Base-by-base conservation (phyloP, 257 asterid species). In the Nicotiana undulata region DNA sequence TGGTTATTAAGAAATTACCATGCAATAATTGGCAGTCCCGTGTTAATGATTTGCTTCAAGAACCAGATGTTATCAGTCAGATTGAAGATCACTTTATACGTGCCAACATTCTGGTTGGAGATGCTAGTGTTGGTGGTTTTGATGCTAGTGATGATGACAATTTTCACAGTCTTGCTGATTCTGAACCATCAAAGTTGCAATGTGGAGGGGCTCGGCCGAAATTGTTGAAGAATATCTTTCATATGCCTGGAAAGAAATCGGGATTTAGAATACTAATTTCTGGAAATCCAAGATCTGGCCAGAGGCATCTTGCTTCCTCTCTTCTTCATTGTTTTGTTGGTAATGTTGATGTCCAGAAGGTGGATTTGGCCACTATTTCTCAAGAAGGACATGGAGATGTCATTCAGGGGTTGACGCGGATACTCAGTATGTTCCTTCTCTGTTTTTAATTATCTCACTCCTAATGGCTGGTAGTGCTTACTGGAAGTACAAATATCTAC, bases 311-410 rank as follows among this genome's bases (percentile, higher is more conserved):
- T 82, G 97, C 97, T 51, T 94, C 97, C 40, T 91, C 97, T 89
- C 93, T 96, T 86, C 95, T 96, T 77, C 94, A 96, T 84, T 91
- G 91, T 90, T 96, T 91, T 88, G 88, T 90, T 51, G 99, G 98
- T 77, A 90, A 87, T 86, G 85, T 90, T 80, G 97, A 94, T 83
- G 84, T 90, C 72, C 94, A 91, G 88, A 96, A 94, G 88, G 88
- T 96, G 87, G 98, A 96, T 85, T 83, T 91, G 90, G 98, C 99
- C 81, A 88, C 98, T 70, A 87, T 92, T 77, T 92, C 93, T 67
- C 97, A 90, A 83, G 98, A 94, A 91, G 99, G 98, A 63, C 97
- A 83, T 78, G 99, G 99, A 76, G 99, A 96, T 89, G 86, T 91
- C 93, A 84, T 92, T 86, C 94, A 90, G 83, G 98, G 99, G 83